phyloP scores from a whole-genome alignment of 805 yeast species.

The Zygoascus ofunaensis region DNA sequence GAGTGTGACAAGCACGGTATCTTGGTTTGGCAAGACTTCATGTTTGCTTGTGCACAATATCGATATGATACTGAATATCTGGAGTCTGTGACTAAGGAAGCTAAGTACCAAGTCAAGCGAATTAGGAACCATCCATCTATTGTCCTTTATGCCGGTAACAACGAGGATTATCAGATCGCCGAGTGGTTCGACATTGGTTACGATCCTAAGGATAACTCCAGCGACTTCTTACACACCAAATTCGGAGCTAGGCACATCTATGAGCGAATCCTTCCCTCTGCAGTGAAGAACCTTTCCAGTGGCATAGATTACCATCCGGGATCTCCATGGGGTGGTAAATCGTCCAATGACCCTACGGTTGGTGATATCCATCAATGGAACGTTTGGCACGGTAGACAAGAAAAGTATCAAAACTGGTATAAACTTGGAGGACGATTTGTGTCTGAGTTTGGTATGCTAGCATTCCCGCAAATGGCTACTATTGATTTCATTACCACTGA shows the following conservation, averaged over 20 bases:
- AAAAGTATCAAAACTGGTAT: slow-evolving; percentile 42
- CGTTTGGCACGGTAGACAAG: slow-evolving; percentile 47
- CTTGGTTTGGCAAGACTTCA: slow-evolving; percentile 47
- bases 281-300: slow-evolving; percentile 23
- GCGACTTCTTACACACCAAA: slow-evolving; percentile 14
- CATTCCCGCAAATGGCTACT: slow-evolving; percentile 35
- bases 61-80: slow-evolving; percentile 36
- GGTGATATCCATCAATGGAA: slow-evolving; percentile 52
- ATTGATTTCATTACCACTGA: slow-evolving; percentile 32
- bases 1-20: slow-evolving; percentile 38
- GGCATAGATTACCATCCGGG: slow-evolving; percentile 38
- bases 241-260: slow-evolving; percentile 40
- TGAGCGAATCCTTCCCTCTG: slow-evolving; percentile 33
- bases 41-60: slow-evolving; percentile 51
- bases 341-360: slow-evolving; percentile 30
- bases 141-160: slow-evolving; percentile 37
- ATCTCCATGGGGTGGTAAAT: slow-evolving; percentile 40
- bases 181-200: slow-evolving; percentile 28
- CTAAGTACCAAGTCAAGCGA: slow-evolving; percentile 32
- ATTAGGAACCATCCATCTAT: slow-evolving; percentile 36
- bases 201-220: slow-evolving; percentile 22
- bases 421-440: slow-evolving; percentile 41
- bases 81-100: slow-evolving; percentile 32
- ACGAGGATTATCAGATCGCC: slow-evolving; percentile 41
- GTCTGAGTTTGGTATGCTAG: slow-evolving; percentile 48